Conservation (phyloP, 495 filamentous ascomycete genomes). For the Sphaerosporella brunnea region DNA sequence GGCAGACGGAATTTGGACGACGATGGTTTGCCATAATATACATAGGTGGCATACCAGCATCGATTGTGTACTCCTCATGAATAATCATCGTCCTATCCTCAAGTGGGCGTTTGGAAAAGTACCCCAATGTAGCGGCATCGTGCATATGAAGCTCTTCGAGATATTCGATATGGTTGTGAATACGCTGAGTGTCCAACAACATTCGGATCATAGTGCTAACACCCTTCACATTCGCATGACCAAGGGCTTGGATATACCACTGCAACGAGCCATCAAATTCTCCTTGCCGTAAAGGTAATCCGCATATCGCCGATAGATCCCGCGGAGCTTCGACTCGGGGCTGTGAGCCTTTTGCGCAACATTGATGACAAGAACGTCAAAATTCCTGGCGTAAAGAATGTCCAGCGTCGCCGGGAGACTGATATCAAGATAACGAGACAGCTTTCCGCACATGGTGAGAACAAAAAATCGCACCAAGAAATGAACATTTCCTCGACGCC, state of each 20-base stretch:
- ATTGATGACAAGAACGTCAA: slow-evolving; percentile 81
- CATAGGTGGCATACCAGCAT: too few relatives aligned
- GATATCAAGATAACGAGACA: slow-evolving; percentile 79
- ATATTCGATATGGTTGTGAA: slow-evolving; percentile 97
- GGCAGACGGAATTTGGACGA: too few relatives aligned
- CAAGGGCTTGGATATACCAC: slow-evolving; percentile 89
- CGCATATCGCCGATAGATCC: slow-evolving; percentile 84
- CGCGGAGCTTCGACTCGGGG: slow-evolving; percentile 64
- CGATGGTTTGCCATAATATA: too few relatives aligned
- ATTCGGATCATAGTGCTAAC: slow-evolving; percentile 25
- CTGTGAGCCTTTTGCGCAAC: slow-evolving; percentile 74
- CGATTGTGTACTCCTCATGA: too few relatives aligned
- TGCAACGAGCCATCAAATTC: slow-evolving; percentile 94
- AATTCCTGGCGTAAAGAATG: slow-evolving; percentile 80
- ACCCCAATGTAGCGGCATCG: slow-evolving; percentile 78
- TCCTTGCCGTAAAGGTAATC: slow-evolving; percentile 86
- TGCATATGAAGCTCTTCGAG: slow-evolving; percentile 92
- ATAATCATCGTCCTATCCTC: too few relatives aligned
- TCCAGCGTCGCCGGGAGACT: slow-evolving; percentile 76
- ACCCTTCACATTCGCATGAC: slow-evolving; percentile 29
- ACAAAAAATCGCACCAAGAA: slow-evolving; percentile 79
- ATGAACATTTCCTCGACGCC: slow-evolving; percentile 63
- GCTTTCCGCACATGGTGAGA: slow-evolving; percentile 76
- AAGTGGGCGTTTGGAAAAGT: too few relatives aligned
- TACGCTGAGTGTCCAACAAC: slow-evolving; percentile 73